Base-by-base conservation (phyloP, 768 basidiomycete genomes). In the Trichaptum fuscoviolaceum region DNA sequence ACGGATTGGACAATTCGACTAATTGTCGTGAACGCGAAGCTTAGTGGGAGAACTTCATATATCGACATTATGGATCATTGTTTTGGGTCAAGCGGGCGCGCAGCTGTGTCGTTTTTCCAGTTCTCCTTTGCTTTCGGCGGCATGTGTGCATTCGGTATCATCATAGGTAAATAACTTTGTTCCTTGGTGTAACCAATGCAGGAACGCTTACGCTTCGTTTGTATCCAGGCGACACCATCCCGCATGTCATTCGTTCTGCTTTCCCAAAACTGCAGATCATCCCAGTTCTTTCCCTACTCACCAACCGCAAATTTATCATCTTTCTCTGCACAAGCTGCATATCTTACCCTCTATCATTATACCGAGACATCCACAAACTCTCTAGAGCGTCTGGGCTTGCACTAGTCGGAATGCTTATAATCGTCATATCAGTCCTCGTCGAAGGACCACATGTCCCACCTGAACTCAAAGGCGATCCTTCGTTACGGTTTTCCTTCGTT, bases 1-100 rank as follows among this genome's bases (percentile, higher is more conserved):
- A 98, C 97, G n/a, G 92, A 93, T 76, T 97, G 96, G 96, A 99
- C 97, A 2, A 97, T 99, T 65, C 89, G 95, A 20, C 86, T 99
- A 34, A 96, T 99, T 64, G 93, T 99, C 57, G 75, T 94, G 71
- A 98, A 98, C 74, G 96, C 95, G 35, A 99, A 99, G 80, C 81
- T 99, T 66, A 95, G 94, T 71, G 96, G 97, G 0, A 82, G 92
- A 62, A 88, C 87, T 70, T 93, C 93, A 1, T 98, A 98, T 73
- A 95, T 96, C 67, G 95, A 91, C 70, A 91, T 97, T 65, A 96
- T 98, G 95, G 82, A 92, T 74, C 90, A 87, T 63, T 96, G 93
- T 76, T 99, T 96, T 76, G 97, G 97, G 7, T 76, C 85, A 15
- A 89, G 88, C 64, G 97, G 97, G n/a, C 86, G 94, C 63, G 93